These are phyloP conservation scores for Neltuma alba DNA, from an alignment of 306 rosid genomes.

Conservation along the genomic window DNA sequence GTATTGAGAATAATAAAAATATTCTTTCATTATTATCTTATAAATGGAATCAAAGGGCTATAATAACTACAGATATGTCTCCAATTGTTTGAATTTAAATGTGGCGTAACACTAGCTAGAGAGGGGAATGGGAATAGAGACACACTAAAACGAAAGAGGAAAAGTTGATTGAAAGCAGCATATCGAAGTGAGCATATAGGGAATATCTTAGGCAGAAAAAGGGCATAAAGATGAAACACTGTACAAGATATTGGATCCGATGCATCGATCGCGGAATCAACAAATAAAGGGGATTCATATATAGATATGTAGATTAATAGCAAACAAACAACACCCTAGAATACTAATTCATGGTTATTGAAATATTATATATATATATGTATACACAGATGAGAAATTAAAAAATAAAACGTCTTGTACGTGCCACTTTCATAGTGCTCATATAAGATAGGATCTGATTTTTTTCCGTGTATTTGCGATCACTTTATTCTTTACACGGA, in stretches of 20 bases:
- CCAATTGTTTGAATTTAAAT: background rate
- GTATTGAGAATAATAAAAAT: no score
- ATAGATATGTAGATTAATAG: constrained; percentile 14
- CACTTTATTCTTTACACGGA: constrained; percentile 50
- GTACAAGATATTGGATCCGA: constrained; percentile 27
- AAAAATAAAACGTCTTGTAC: no score
- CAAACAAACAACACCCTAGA: background rate
- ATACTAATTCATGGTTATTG: background rate
- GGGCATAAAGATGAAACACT: constrained; percentile 8
- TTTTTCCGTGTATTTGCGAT: background rate
- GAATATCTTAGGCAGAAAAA: constrained; percentile 8
- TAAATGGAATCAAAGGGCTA: no score
- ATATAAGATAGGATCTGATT: constrained; percentile 42
- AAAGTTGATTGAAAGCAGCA: constrained; percentile 1
- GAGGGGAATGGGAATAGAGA: background rate
- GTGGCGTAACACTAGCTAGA: background rate
- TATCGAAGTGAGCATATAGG: background rate
- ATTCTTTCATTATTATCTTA: no score
- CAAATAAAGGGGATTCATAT: background rate
- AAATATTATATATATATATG: constrained; percentile 10
- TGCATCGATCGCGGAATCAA: constrained; percentile 13
- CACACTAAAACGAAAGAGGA: background rate
- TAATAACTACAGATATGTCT: background rate
- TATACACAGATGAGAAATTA: no score
- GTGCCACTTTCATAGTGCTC: constrained; percentile 48